Percentiles rank a stretch among this genome's conserved stretches.
These are phyloP conservation scores for Graphilbum fragrans DNA, from an alignment of 2,329 filamentous ascomycete genomes.

Conservation along the genomic window DNA sequence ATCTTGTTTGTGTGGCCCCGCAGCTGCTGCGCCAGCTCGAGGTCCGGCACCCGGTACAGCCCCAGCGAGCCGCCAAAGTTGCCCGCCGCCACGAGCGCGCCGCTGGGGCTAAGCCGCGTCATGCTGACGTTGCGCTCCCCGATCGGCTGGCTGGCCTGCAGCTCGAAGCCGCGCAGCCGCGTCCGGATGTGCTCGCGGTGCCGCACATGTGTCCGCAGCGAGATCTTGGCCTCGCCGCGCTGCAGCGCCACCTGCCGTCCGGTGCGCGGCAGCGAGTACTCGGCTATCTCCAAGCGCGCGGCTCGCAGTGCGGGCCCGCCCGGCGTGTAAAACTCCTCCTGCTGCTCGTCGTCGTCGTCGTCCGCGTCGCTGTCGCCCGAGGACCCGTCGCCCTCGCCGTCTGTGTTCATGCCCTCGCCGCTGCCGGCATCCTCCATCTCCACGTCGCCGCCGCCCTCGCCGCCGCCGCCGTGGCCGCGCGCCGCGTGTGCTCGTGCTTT, in stretches of 20 bases:
- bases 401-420: constrained; percentile 7
- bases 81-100: constrained; percentile 72
- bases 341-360: constrained; percentile 57
- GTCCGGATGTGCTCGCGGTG: constrained; percentile 86
- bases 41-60: constrained; percentile 68
- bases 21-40: constrained; percentile 64
- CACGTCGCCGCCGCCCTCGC: neutral
- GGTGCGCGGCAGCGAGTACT: constrained; percentile 73
- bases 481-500: neutral
- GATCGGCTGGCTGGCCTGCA: constrained; percentile 87
- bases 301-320: constrained; percentile 63
- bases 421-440: neutral
- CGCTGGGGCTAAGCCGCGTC: constrained; percentile 78
- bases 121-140: constrained; percentile 87
- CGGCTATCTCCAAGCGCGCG: constrained; percentile 67
- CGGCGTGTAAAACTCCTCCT: constrained; percentile 92
- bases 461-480: neutral
- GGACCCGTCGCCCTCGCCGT: constrained; percentile 35
- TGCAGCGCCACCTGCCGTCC: constrained; percentile 67
- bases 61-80: constrained; percentile 90
- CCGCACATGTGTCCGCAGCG: constrained; percentile 80
- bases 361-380: constrained; percentile 26
- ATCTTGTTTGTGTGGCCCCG: constrained; percentile 82
- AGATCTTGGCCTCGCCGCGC: constrained; percentile 69
- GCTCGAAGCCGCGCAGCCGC: constrained; percentile 66